A percentile compares a stretch with the other conserved stretches of the same genome.
Evolutionary conservation across 257 asterid genomes (phyloP).

Genomic region (Solanum chilense): DNA sequence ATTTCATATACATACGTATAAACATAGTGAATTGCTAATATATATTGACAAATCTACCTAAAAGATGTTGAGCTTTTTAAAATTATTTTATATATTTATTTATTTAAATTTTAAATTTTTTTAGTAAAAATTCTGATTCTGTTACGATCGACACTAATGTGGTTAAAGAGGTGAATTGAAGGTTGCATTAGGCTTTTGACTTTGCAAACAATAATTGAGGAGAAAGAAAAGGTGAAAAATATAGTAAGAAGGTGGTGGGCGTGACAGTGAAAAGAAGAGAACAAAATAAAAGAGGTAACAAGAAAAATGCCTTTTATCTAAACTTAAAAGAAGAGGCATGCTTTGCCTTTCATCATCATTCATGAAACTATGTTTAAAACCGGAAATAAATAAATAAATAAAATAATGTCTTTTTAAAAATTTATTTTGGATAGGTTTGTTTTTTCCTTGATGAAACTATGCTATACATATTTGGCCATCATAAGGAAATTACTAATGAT

Average conservation of each 20-base stretch:
- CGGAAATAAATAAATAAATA: neutral
- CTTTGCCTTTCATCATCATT: neutral
- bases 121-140: no score
- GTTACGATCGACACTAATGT: accelerated
- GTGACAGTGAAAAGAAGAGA: neutral
- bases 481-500: neutral
- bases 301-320: neutral
- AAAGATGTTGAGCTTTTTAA: neutral
- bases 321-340: neutral
- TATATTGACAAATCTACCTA: neutral
- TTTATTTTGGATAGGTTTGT: neutral
- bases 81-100: no score
- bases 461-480: neutral
- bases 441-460: neutral
- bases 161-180: neutral
- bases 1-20: neutral
- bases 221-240: neutral
- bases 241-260: neutral
- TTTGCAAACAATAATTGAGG: neutral
- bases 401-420: neutral
- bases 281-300: neutral
- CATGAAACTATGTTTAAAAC: neutral
- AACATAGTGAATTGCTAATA: neutral
- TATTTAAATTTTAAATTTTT: accelerated
- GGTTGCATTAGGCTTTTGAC: neutral